Evolutionary conservation across 164 flowering plant species (phyloP).

Genomic region (Vitis rupestris): DNA sequence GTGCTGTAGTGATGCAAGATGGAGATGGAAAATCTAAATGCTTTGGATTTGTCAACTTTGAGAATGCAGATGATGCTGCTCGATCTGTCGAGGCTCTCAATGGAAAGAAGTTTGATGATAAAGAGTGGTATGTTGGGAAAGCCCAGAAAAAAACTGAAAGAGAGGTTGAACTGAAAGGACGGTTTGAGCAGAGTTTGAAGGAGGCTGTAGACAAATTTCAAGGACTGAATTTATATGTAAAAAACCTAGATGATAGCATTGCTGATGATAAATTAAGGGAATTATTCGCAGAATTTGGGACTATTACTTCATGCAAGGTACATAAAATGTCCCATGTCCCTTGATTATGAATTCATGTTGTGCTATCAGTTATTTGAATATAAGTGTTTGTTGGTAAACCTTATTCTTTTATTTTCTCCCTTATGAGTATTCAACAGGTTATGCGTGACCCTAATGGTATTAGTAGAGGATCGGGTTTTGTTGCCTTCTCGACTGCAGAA

Average conservation of each 20-base stretch:
- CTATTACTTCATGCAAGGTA: slow-evolving; percentile 58
- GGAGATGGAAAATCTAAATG: slow-evolving; percentile 42
- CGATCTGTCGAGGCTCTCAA: slow-evolving; percentile 43
- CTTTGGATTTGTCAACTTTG: slow-evolving; percentile 50
- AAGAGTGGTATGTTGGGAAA: slow-evolving; percentile 51
- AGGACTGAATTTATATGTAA: slow-evolving; percentile 42
- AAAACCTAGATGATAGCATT: slow-evolving; percentile 47
- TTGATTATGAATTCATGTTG: neutral
- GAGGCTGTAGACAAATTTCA: slow-evolving; percentile 39
- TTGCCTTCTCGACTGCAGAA: slow-evolving; percentile 45
- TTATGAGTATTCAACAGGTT: slow-evolving; percentile 19
- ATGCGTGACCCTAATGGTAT: slow-evolving; percentile 43
- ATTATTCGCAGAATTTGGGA: slow-evolving; percentile 39
- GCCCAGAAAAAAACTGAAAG: slow-evolving; percentile 46
- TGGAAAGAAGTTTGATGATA: slow-evolving; percentile 48
- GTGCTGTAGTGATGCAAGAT: slow-evolving; percentile 44
- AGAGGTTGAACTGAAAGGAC: slow-evolving; percentile 32
- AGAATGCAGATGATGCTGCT: slow-evolving; percentile 44
- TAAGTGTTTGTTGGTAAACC: neutral
- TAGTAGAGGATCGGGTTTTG: slow-evolving; percentile 48
- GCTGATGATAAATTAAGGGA: slow-evolving; percentile 44
- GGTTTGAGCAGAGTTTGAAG: slow-evolving; percentile 36
- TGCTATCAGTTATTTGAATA: neutral
- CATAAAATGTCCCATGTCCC: neutral
- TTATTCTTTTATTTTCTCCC: neutral